Evolutionary conservation across 1,284 basidiomycete genomes (phyloP), one percentile per base, ranked within the genome.

Genomic region (Takashimella tepidaria): DNA sequence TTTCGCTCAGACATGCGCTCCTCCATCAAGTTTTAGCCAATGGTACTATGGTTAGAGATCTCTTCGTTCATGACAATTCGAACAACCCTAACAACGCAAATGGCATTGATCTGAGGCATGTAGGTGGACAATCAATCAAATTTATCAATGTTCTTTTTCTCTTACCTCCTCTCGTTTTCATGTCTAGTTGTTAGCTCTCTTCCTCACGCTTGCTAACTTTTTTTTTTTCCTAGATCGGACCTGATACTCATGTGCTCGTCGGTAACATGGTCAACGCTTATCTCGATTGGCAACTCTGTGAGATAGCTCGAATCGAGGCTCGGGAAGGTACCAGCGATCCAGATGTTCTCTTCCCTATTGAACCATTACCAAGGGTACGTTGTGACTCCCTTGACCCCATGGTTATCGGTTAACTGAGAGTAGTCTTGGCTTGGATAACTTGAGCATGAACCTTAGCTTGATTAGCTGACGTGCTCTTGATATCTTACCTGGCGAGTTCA

Each of bases 261-360:
- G 72, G 57, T 22, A 55, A 65, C 19, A 41, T 75, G 20, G 62
- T 61, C 16, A 59, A 51, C 11, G 64, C 70, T 4, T 75, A 74
- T 43, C 58, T 74, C 43, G 66, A 72, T 42, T 45, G 46, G 40
- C 71, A 74, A 48, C 55, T 70, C 5, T 72, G 70, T 53, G 66
- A 72, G 53, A 70, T 73, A 67, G 64, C 67, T 41, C 37, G 47
- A 6, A 56, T 60, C 27, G 64, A 66, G 54, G 53, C 53, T 4
- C 42, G 44, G 5, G 37, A 37, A 4, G 54, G 54, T 40, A 43
- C 21, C 24, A 31, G 47, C 16, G 27, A 55, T 50, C 27, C 55
- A 23, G 63, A 67, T 41, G 47, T 42, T 21, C 50, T 64, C 22
- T 68, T 67, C 49, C 62, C 64, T 10, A 5, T 61, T 4, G 53